A percentile compares a stretch with the other conserved stretches of the same genome.
phyloP scores from a whole-genome alignment of 139 green algal species.

The Chlorella sp. region DNA sequence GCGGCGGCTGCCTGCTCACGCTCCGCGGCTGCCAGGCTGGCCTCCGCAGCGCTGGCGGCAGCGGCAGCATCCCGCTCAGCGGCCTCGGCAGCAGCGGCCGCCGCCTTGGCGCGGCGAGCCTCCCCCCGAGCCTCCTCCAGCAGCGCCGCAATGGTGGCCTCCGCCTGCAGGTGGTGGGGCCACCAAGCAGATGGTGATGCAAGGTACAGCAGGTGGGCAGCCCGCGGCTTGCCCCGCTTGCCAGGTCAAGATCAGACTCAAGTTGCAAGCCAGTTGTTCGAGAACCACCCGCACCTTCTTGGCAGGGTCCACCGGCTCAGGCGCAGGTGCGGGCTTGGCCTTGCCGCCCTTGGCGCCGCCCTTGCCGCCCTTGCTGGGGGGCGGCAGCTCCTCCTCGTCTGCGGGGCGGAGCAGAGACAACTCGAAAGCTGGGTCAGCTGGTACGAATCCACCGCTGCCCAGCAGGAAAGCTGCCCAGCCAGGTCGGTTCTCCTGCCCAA shows the following conservation, averaged over 20 bases:
- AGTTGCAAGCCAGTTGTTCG: no score
- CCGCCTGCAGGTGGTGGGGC: slow-evolving; percentile 9
- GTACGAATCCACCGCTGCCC: no score
- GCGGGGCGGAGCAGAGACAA: no score
- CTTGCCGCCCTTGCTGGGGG: slow-evolving; percentile 14
- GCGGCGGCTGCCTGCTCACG: neutral
- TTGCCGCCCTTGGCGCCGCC: neutral
- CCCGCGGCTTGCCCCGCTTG: no score
- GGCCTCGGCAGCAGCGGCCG: slow-evolving; percentile 24
- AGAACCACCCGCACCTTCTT: no score
- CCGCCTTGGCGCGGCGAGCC: slow-evolving; percentile 14
- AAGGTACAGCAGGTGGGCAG: no score
- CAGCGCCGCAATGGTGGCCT: slow-evolving; percentile 47
- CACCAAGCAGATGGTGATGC: no score
- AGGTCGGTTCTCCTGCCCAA: no score
- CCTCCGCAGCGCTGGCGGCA: neutral
- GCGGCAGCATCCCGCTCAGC: neutral
- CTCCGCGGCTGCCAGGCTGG: neutral
- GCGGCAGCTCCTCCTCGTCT: no score
- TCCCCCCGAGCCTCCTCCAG: slow-evolving; percentile 32
- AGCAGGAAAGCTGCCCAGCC: no score
- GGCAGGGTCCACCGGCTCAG: slow-evolving; percentile 22
- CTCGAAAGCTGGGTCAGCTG: no score
- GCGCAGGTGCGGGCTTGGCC: neutral
- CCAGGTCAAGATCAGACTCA: no score